phyloP scores from a whole-genome alignment of 495 filamentous ascomycete genomes.

The Evernia prunastri region DNA sequence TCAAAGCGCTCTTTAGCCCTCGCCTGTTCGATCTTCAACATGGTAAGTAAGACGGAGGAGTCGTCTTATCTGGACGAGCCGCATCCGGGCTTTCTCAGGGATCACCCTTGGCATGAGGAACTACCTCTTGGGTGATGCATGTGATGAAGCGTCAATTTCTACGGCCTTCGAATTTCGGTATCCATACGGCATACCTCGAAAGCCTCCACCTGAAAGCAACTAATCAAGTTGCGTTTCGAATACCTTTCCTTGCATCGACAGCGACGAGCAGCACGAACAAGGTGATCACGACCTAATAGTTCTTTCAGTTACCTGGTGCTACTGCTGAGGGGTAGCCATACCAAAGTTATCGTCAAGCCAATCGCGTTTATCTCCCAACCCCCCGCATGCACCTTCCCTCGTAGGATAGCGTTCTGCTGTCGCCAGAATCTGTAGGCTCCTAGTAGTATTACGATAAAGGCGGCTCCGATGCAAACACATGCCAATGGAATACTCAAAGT shows the following conservation, averaged over 20 bases:
- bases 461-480: conserved; percentile 49
- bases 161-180: neutral
- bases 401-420: conserved; percentile 59
- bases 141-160: neutral
- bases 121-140: neutral
- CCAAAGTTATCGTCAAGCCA: conserved; percentile 41
- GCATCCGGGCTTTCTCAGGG: neutral
- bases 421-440: conserved; percentile 64
- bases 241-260: conserved; percentile 11
- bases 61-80: neutral
- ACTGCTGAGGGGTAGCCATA: conserved; percentile 33
- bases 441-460: conserved; percentile 49
- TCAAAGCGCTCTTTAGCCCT: neutral
- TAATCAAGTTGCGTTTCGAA: neutral
- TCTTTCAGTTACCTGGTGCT: neutral
- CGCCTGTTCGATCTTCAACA: neutral
- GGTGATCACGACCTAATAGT: conserved; percentile 11
- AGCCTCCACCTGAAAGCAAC: neutral
- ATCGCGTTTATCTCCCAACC: conserved; percentile 63
- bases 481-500: conserved; percentile 61
- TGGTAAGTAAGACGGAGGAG: neutral
- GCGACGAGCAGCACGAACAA: conserved; percentile 22
- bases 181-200: neutral
- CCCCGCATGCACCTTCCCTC: conserved; percentile 58
- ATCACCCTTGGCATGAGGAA: neutral